Base-by-base conservation (phyloP, 1,284 basidiomycete genomes). In the Ganoderma leucocontextum region DNA sequence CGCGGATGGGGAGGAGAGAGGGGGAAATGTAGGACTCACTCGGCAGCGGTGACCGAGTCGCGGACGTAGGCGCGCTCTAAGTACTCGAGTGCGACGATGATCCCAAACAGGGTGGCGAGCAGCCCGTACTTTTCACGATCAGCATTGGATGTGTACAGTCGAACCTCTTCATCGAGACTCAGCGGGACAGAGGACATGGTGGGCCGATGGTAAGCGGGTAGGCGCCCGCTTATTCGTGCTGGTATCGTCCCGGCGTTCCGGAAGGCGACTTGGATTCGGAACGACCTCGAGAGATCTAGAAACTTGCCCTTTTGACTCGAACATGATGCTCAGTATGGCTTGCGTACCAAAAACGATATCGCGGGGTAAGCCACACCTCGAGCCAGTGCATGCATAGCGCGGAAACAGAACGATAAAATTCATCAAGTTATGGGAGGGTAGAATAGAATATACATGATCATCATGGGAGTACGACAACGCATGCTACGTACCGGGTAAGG, bases 21-120 rank as follows among this genome's bases (percentile, higher is more conserved):
- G 38, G 36, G 63, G 55, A 64, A 35, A 66, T n/a, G 65, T n/a
- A 47, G 65, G 60, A 87, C 94, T 79, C 82, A 97, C 93, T 98
- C 95, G 62, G 91, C 91, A 10, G 95, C 93, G 22, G 90, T 92
- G 65, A 99, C 93, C 0, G 93, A 91, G 82, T 99, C 96, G 60
- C 97, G 89, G 39, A 99, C 93, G 80, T 98, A 99, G 4, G 97
- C 97, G 44, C 96, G 87, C 79, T 99, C 97, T 35, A 99, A 90
- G 77, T 97, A 98, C 78, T 99, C 96, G 35, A 99, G 85, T 1
- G 94, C 89, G 63, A 97, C 92, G 69, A 98, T 91, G 75, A 99
- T 94, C 35, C 94, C 93, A 77, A 95, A 99, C 6, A 99, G 85
- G 9, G 96, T 99, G 0, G 95, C 94, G 42, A 96, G 86, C 41